phyloP scores from a whole-genome alignment of 2,329 filamentous ascomycete species.

The Canariomyces notabilis region DNA sequence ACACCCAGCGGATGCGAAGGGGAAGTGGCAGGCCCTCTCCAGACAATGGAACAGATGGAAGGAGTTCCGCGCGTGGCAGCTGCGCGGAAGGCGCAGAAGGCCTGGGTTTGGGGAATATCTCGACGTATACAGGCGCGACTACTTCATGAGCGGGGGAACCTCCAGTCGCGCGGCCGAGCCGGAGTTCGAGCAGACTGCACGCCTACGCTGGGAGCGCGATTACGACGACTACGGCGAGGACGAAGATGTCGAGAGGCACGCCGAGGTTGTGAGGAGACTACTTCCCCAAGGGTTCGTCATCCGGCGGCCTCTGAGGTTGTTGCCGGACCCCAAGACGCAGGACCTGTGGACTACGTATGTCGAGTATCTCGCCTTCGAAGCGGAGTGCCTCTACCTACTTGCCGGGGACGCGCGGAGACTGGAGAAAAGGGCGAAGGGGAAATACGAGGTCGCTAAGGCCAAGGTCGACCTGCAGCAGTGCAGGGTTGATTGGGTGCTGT shows the following conservation, averaged over 20 bases:
- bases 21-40: constrained; percentile 7
- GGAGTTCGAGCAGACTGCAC: not conserved
- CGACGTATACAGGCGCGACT: constrained; percentile 2
- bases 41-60: constrained; percentile 5
- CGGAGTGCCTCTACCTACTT: not conserved
- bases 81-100: constrained; percentile 4
- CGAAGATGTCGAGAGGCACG: not conserved
- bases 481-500: constrained; percentile 9
- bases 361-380: constrained; percentile 11
- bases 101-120: constrained; percentile 1
- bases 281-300: not conserved
- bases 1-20: not conserved
- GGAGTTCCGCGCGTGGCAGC: constrained; percentile 9
- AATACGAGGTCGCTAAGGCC: constrained; percentile 3
- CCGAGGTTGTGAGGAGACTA: not conserved
- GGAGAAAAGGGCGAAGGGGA: constrained; percentile 2
- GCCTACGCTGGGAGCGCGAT: not conserved
- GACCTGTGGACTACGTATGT: constrained; percentile 6
- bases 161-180: too few relatives aligned
- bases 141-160: not conserved
- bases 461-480: constrained; percentile 7
- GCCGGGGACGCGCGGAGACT: not conserved
- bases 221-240: constrained; percentile 2
- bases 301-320: constrained; percentile 2
- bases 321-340: constrained; percentile 5